A percentile compares a stretch with the other conserved stretches of the same genome.
phyloP scores from a whole-genome alignment of 2,329 filamentous ascomycete species.

The Fusarium mundagurra region DNA sequence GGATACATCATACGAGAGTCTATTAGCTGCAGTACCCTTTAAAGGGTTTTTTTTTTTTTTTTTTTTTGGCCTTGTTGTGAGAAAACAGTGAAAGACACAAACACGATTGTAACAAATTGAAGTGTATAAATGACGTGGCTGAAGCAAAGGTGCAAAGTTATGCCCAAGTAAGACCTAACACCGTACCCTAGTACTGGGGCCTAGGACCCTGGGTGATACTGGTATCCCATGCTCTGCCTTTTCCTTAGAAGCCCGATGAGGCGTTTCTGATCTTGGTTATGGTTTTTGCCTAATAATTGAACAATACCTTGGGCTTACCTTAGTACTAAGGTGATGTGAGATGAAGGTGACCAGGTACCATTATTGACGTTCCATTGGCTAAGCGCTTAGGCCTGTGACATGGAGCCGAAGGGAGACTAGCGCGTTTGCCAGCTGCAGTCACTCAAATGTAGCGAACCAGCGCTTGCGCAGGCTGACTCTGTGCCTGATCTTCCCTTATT shows the following conservation, averaged over 20 bases:
- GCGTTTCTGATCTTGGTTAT: neutral
- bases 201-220: neutral
- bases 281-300: neutral
- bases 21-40: neutral
- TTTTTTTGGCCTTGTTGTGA: neutral
- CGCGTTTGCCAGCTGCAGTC: slow-evolving; percentile 15
- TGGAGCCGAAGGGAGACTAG: slow-evolving; percentile 17
- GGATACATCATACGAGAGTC: neutral
- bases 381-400: slow-evolving; percentile 15
- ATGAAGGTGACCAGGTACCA: neutral
- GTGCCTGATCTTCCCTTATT: slow-evolving; percentile 17
- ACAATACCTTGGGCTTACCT: neutral
- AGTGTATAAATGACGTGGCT: neutral
- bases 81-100: neutral
- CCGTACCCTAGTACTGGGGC: neutral
- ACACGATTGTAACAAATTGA: neutral
- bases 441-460: slow-evolving; percentile 18
- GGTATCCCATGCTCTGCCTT: neutral
- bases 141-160: neutral
- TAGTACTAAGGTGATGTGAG: neutral
- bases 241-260: neutral
- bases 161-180: neutral
- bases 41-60: too few relatives aligned
- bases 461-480: neutral
- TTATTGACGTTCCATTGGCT: slow-evolving; percentile 1